A percentile compares a stretch with the other conserved stretches of the same genome.
Evolutionary conservation across 768 basidiomycete species (phyloP).

Genomic region (Coprinopsis strossmayeri): DNA sequence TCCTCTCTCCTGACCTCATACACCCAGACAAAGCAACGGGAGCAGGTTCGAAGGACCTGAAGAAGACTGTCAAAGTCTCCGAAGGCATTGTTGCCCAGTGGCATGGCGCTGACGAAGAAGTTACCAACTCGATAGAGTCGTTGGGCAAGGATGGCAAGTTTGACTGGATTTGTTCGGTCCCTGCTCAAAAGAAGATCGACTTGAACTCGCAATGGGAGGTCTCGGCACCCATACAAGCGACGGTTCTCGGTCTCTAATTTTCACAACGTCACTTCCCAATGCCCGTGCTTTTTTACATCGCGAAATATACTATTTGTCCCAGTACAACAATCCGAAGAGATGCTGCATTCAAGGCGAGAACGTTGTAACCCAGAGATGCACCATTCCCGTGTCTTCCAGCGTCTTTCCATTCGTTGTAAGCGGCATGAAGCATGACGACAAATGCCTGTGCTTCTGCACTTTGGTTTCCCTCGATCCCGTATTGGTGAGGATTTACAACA

Average conservation of each 20-base stretch:
- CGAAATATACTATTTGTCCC: no score
- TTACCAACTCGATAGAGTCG: conserved; percentile 16
- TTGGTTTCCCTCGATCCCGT: conserved; percentile 35
- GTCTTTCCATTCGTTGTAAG: conserved; percentile 67
- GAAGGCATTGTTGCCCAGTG: conserved; percentile 29
- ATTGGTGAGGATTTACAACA: conserved; percentile 69
- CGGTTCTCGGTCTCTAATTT: conserved; percentile 16
- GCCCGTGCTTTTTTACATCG: no score
- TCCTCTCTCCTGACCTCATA: conserved; percentile 24
- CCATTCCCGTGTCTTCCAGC: conserved; percentile 40
- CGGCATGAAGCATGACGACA: conserved; percentile 65
- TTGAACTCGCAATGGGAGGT: conserved; percentile 35
- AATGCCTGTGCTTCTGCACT: conserved; percentile 82
- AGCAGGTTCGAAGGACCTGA: conserved; percentile 4
- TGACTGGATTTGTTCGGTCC: conserved; percentile 24
- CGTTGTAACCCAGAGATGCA: no score
- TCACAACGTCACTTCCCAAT: not conserved
- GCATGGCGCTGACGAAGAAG: conserved; percentile 29
- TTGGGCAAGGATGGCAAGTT: conserved; percentile 30
- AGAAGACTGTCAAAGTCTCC: conserved; percentile 17
- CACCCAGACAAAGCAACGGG: conserved; percentile 4
- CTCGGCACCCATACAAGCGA: conserved; percentile 18
- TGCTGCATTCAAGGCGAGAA: no score
- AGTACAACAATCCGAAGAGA: no score
- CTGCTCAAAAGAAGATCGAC: conserved; percentile 23